Evolutionary conservation across 305 asterid genomes (phyloP), one percentile per base, ranked within the genome.

Genomic region (Petunia hybrid): DNA sequence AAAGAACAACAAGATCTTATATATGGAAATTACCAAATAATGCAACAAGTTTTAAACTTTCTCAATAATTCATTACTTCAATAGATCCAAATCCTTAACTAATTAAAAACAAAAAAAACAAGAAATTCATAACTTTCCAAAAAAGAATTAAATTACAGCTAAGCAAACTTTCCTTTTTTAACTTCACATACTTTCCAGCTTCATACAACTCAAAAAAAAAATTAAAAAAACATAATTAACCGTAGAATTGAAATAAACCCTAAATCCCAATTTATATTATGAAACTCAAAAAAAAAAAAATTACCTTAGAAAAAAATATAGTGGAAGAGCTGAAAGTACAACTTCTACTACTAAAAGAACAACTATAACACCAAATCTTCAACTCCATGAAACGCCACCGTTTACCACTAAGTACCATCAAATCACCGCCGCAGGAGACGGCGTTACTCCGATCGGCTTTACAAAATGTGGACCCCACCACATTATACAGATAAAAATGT

Each of bases 371-470:
- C 88, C 94, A 89, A 89, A 91, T 87, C 92, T 86, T 83, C 43
- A 87, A 85, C 93, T 91, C 95, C 95, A 91, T 91, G 87, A 83
- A 90, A 87, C 84, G 89, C 74, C 71, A 86, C 69, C 69, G 56
- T 76, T 69, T 71, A 76, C 41, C 77, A 82, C 85, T 77, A 86
- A 82, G 73, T 86, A 70, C 90, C 91, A 91, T 89, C 88, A 91
- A 90, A 85, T 86, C 83, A 66, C 83, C 85, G 31, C 77, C 64
- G n/a, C 53, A 3, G 31, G 31, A 22, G 1, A 51, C 63, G 83
- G 87, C 86, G 81, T 82, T 87, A 48, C 76, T 53, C 87, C 87
- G 92, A 90, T 89, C 90, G 82, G 85, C 85, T 67, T 83, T 87
- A 68, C 51, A 80, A 83, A 82, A 81, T 87, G 83, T 82, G 84